Base-by-base conservation (phyloP, 2,329 filamentous ascomycete species). In the Paraphaeosphaeria sporulosa region DNA sequence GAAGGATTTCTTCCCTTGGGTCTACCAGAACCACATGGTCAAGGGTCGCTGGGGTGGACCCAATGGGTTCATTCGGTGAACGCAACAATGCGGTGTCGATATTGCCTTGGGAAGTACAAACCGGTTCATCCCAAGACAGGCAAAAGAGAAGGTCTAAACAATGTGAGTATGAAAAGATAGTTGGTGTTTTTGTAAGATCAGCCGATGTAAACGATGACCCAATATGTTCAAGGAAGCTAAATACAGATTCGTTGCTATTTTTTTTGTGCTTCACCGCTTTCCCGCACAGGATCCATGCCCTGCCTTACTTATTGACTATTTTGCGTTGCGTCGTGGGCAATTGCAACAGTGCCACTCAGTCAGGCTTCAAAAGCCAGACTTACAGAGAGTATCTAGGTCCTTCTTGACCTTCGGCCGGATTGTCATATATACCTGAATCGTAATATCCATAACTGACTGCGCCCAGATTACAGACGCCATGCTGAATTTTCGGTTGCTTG, bases 1-100 rank as follows among this genome's bases (percentile, higher is more conserved):
- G 80, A 89, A 87, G 76, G 83, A 89, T 68, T 89, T 89, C 67
- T 89, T 89, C 75, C 87, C 87, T 0, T 89, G 87, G 87, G 87
- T 89, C 2, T 89, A 89, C 74, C 83, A 81, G 55, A 82, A 85
- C 40, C 82, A 80, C 40, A 84, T 88, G 82, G 82, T 89, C 7
- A 88, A 86, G 76, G 87, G 87, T 6, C 85, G 80, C 8, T 89
- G 87, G 87, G 86, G 79, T 23, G 87, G 87, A 6, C 85, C 86
- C 0, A 86, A 84, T 71, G 86, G 86, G 0, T 87, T 64, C 42
- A 67, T 72, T 17, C 49, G 49, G 23, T 52, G 34, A 51, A 42
- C 9, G 10, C 6, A 5, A 10, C n/a, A 6, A 32, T 2, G 42
- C 4, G 10, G 4, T 23, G 23, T 19, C 3, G 13, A 5, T 1